Evolutionary conservation across 208 protist species (phyloP).

Genomic region (Acanthamoeba sp.): DNA sequence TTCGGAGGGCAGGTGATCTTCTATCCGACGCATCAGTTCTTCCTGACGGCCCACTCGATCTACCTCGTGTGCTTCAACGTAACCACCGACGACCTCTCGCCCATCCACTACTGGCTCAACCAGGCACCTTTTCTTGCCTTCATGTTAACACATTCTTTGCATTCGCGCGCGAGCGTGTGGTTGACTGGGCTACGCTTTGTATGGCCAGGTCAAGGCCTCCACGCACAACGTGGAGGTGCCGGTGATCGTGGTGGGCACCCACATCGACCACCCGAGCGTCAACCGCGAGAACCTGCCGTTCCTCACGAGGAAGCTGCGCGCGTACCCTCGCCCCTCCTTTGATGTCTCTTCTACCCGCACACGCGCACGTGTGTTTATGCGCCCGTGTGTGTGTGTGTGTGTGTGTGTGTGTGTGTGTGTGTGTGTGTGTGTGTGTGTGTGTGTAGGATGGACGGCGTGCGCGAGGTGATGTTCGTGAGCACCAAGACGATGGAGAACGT

Average conservation of each 20-base stretch:
- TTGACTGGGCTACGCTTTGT: not conserved
- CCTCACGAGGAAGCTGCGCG: conserved; percentile 41
- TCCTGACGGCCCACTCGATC: conserved; percentile 69
- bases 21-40: conserved; percentile 71
- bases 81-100: conserved; percentile 67
- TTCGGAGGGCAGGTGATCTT: conserved; percentile 67
- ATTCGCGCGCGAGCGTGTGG: too few relatives aligned
- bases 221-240: conserved; percentile 53
- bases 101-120: conserved; percentile 80
- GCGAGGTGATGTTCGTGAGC: conserved; percentile 59
- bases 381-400: too few relatives aligned
- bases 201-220: conserved; percentile 47
- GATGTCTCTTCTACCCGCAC: not conserved
- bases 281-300: not conserved
- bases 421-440: not conserved
- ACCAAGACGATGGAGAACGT: conserved; percentile 48
- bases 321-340: not conserved
- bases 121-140: too few relatives aligned
- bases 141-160: too few relatives aligned
- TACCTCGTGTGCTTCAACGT: conserved; percentile 77
- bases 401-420: not conserved
- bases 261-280: conserved; percentile 37
- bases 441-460: conserved; percentile 56
- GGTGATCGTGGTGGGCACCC: conserved; percentile 39
- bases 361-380: too few relatives aligned